Evolutionary conservation across 2,329 filamentous ascomycete genomes (phyloP), one percentile per base, ranked within the genome.

Genomic region (Clonostachys sp.): DNA sequence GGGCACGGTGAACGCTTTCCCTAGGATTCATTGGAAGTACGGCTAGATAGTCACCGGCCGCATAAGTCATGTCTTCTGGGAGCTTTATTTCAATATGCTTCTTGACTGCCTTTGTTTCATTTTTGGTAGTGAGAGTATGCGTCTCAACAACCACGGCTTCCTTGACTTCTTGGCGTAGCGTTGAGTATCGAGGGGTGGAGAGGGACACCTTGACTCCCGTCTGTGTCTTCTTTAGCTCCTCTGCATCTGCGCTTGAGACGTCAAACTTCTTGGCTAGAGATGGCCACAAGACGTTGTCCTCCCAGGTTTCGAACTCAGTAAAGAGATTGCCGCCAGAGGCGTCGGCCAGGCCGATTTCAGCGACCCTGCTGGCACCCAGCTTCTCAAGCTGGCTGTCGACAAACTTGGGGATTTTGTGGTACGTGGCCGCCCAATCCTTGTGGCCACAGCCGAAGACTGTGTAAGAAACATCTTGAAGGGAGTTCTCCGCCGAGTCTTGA

Each of bases 21-120:
- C 72, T 69, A 3, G 79, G 78, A 56, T 90, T 90, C 18, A 86
- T 65, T 0, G 86, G 86, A 1, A 88, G 68, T 3, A 89, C 72
- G 0, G 83, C 81, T 2, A 90, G 73, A 59, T 91, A 89, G 57
- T 90, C 86, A 17, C 86, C 87, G 5, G 81, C 77, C 18, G 75
- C 72, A 61, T 89, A 90, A 0, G 70, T 73, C 65, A 78, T 69
- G 43, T 74, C 77, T 2, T 71, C 74, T 0, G 86, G 86, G 0
- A 90, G 70, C 48, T 78, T 75, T 16, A 88, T 78, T 45, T 79
- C 78, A 10, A 87, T 71, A 45, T 81, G 73, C 16, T 76, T 73
- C 66, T 87, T 87, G 34, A 68, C 67, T 0, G 77, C 36, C 6
- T 47, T 43, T 8, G 50, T 71, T 18, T 70, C 72, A 1, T 67